Evolutionary conservation across 1,139 yeast species (phyloP), one percentile per base, ranked within the genome.

Genomic region (Nakaseomyces kungkrabaensis): DNA sequence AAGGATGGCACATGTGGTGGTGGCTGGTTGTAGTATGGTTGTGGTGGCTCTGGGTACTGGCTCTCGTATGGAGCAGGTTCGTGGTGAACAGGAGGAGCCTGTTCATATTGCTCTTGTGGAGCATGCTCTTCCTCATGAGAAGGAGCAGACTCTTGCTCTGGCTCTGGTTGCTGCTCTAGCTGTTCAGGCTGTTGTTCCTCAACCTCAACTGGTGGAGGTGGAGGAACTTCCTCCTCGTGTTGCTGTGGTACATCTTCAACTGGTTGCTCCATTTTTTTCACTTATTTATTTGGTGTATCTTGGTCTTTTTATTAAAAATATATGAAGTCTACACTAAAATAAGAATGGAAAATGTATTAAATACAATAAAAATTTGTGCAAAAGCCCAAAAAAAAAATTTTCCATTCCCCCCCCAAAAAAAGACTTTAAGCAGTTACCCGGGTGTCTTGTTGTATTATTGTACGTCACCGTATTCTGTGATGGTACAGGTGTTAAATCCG

Each of bases 21-120:
- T 37, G 57, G 55, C 31, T 51, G 56, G 46, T 54, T 52, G 34
- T 55, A 54, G 47, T 56, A 55, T 43, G 56, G 59, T 26, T 50
- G 50, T 24, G 51, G 51, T 6, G 42, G 45, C n/a, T 49, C 51
- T 17, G 49, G 55, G 34, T 50, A 53, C 41, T 52, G 53, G 22
- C 49, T 51, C 32, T 49, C 56, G 29, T 51, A 53, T 43, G 49
- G 44, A 17, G 25, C 37, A 11, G 45, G 45, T 5, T 33, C 45
- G 37, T 33, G 45, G 32, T 40, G 43, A 11, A 40, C 43, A 25
- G 43, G 45, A 31, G 44, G 33, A 17, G 22, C 22, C 34, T 27
- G 44, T 11, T 41, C 32, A n/a, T 41, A 31, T 25, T 9, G 22
- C 17, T 41, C 44, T 4, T 17, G 25, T 13, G 27, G 13, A 31